Evolutionary conservation across 2,329 filamentous ascomycete genomes (phyloP).

Genomic region (Penicillium sp.): DNA sequence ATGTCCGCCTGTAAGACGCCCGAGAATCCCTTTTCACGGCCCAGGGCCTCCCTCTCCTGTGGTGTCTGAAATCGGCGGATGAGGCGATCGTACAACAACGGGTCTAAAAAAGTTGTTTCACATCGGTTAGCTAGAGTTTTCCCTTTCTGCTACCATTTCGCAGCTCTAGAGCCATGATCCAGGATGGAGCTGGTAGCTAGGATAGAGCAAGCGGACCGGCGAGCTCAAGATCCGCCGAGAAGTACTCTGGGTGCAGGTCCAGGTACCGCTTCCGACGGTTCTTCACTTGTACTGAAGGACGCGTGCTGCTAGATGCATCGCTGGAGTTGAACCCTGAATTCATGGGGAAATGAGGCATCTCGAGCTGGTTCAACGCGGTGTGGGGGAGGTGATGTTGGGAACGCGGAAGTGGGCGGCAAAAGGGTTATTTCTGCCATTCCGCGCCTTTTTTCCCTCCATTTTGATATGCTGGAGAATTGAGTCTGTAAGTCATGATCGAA

Average conservation of each 20-base stretch:
- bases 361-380: conserved; percentile 14
- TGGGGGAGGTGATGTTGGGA: conserved; percentile 17
- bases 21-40: conserved; percentile 71
- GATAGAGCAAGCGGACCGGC: conserved; percentile 50
- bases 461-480: conserved; percentile 16
- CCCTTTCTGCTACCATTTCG: conserved; percentile 8
- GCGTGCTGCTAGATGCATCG: conserved; percentile 11
- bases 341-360: conserved; percentile 40
- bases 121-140: conserved; percentile 27
- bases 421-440: conserved; percentile 19
- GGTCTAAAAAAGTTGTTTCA: conserved; percentile 51
- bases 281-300: conserved; percentile 55
- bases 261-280: conserved; percentile 79
- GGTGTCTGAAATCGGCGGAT: conserved; percentile 73
- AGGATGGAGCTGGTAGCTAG: conserved; percentile 18
- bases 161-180: conserved; percentile 4
- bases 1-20: conserved; percentile 76
- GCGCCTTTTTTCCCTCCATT: conserved; percentile 11
- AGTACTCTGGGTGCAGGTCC: conserved; percentile 69
- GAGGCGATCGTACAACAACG: conserved; percentile 76
- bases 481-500: conserved; percentile 16
- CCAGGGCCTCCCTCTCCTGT: conserved; percentile 70
- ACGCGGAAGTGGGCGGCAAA: conserved; percentile 32
- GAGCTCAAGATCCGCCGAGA: conserved; percentile 61
- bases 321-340: conserved; percentile 25